Percentiles rank a stretch among this genome's conserved stretches.
phyloP scores from a whole-genome alignment of 2,329 filamentous ascomycete species.

The Westerdykella aurantiaca region DNA sequence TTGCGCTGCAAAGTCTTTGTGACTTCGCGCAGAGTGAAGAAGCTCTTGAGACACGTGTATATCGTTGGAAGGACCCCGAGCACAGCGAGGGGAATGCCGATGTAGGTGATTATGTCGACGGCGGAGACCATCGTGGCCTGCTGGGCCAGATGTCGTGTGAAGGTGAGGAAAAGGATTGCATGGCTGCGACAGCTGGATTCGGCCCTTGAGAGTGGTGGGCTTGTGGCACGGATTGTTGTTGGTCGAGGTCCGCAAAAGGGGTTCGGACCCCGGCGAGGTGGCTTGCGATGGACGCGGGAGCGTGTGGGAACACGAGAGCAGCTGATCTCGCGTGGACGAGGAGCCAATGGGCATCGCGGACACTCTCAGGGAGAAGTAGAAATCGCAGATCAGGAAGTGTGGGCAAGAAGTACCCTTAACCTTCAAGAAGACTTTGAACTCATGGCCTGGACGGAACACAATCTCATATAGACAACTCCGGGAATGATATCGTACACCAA shows the following conservation, averaged over 20 bases:
- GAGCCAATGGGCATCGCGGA: too few relatives aligned
- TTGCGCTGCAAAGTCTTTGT: conserved; percentile 53
- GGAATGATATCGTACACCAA: too few relatives aligned
- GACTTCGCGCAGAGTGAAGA: conserved; percentile 56
- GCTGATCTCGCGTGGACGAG: too few relatives aligned
- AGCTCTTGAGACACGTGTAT: conserved; percentile 58
- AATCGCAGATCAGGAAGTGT: too few relatives aligned
- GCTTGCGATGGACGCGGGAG: not conserved
- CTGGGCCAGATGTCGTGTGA: not conserved
- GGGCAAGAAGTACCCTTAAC: too few relatives aligned
- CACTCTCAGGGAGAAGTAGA: too few relatives aligned
- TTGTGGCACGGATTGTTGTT: not conserved
- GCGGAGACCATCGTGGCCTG: not conserved
- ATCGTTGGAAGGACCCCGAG: conserved; percentile 60
- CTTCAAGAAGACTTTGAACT: too few relatives aligned
- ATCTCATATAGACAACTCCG: too few relatives aligned
- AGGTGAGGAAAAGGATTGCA: not conserved
- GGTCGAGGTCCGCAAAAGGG: not conserved
- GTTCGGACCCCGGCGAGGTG: not conserved
- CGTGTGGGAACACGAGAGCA: too few relatives aligned
- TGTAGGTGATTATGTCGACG: conserved; percentile 26
- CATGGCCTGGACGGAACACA: too few relatives aligned
- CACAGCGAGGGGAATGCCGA: conserved; percentile 51
- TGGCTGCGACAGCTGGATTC: not conserved
- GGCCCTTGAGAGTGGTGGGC: not conserved